Evolutionary conservation across 1,139 yeast species (phyloP), one percentile per base, ranked within the genome.

Genomic region (Nakaseomyces delphensis): DNA sequence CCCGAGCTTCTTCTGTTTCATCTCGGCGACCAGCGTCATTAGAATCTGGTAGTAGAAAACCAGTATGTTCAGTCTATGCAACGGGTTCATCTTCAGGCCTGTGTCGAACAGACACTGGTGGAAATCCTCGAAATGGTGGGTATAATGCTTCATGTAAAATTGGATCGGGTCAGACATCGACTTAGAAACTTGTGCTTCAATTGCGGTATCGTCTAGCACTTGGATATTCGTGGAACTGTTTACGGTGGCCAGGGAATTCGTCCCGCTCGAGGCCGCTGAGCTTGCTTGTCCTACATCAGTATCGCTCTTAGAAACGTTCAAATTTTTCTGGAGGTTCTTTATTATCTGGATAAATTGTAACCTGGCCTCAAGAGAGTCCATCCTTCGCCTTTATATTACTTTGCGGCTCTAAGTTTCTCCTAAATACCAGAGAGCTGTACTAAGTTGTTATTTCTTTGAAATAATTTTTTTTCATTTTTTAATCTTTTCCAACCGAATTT

Each of bases 301-400:
- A 21, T 33, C 37, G 39, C 36, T 40, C 33, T 42, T 50, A 3
- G 47, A 41, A 28, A 46, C 47, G 36, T 50, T 51, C 14, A 59
- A 41, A 6, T 59, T 57, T 48, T 59, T 60, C 16, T 56, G 58
- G 14, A 60, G 41, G 29, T 50, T 52, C 44, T 59, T 59, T 37
- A 60, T 50, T 32, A 58, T 56, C 19, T 55, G 56, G 8, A 57
- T 55, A 40, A 59, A 60, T 44, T 59, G 60, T 38, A 60, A 41
- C 23, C 64, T 43, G 11, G 62, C 64, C 41, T 60, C 63, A 33
- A 60, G 49, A 3, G 64, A 55, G 40, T 60, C 64, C 64, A 60
- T 59, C 8, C 5, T 10, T 25, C 28, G 13, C n/a, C 2, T n/a
- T n/a, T n/a, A n/a, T n/a, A n/a, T n/a, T n/a, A n/a, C n/a, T n/a